Percentiles rank a stretch among this genome's conserved stretches.
Conservation (phyloP, 2,329 filamentous ascomycete species). For the Paecilomyces fulvus region DNA sequence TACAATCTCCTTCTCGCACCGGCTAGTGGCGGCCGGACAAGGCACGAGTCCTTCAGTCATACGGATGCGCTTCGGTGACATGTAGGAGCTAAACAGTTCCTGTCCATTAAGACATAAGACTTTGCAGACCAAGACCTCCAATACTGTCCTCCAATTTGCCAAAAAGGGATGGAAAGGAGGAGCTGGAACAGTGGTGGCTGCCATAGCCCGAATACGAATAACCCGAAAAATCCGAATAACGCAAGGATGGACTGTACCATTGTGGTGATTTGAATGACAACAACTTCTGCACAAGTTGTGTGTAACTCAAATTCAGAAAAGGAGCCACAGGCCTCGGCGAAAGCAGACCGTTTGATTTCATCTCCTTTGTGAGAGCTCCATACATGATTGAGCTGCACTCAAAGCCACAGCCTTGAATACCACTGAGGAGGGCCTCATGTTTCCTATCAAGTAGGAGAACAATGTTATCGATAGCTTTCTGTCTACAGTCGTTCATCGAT, state of each 20-base stretch:
- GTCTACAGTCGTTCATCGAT: background rate
- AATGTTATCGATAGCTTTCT: background rate
- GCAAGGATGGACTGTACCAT: no score
- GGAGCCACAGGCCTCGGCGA: background rate
- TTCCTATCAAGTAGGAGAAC: background rate
- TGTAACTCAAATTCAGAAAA: conserved; percentile 1
- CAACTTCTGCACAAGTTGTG: background rate
- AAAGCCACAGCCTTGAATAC: background rate
- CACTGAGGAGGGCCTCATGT: background rate
- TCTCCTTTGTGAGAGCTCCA: conserved; percentile 3
- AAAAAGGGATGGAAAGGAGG: no score
- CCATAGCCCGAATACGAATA: fast-evolving
- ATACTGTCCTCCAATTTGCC: no score
- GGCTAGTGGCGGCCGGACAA: no score
- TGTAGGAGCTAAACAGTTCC: no score
- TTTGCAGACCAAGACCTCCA: no score
- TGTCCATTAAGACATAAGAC: no score
- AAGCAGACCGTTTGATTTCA: conserved; percentile 4
- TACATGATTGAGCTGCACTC: conserved; percentile 5
- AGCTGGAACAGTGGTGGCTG: no score
- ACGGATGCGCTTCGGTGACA: no score
- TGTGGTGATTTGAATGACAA: background rate
- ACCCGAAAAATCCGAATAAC: no score
- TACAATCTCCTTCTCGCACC: no score
- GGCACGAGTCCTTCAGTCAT: no score